These are phyloP conservation scores for Hemileccinum impolitum DNA, from an alignment of 768 basidiomycete genomes.

Conservation along the genomic window DNA sequence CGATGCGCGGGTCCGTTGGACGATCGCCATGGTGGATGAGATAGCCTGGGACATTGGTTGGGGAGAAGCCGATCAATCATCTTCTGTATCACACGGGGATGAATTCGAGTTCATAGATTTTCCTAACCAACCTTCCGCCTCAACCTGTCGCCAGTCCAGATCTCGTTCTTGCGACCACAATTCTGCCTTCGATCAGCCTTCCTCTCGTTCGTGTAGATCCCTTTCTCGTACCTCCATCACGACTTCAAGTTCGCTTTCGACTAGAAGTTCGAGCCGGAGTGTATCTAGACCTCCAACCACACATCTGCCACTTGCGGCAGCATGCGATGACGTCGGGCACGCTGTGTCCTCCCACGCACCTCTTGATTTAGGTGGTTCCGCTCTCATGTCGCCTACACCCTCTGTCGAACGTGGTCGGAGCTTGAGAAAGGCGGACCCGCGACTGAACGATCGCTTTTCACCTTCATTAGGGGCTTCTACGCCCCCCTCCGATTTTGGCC, in stretches of 20 bases:
- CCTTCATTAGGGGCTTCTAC: constrained; percentile 26
- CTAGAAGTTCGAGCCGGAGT: constrained; percentile 39
- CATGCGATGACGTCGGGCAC: constrained; percentile 25
- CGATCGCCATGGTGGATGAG: constrained; percentile 75
- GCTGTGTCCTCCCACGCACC: constrained; percentile 17
- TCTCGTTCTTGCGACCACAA: constrained; percentile 30
- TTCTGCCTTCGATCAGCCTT: constrained; percentile 11
- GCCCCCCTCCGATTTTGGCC: constrained; percentile 19
- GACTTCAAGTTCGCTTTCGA: constrained; percentile 38
- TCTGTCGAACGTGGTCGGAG: constrained; percentile 29
- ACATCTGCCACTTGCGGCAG: constrained; percentile 22
- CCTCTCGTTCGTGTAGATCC: constrained; percentile 41
- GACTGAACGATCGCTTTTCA: constrained; percentile 12
- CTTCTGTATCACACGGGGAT: constrained; percentile 25
- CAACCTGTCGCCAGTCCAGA: constrained; percentile 19
- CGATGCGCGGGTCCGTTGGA: constrained; percentile 64
- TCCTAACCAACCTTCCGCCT: constrained; percentile 9
- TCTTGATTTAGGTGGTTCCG: constrained; percentile 27
- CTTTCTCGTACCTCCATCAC: constrained; percentile 47
- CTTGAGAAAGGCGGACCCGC: constrained; percentile 16
- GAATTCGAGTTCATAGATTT: constrained; percentile 28
- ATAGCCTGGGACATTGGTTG: constrained; percentile 79
- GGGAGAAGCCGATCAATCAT: constrained; percentile 40
- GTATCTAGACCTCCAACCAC: constrained; percentile 36
- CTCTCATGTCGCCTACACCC: constrained; percentile 19